phyloP scores from a whole-genome alignment of 805 yeast genomes.

The Ogataea nitratoaversa region DNA sequence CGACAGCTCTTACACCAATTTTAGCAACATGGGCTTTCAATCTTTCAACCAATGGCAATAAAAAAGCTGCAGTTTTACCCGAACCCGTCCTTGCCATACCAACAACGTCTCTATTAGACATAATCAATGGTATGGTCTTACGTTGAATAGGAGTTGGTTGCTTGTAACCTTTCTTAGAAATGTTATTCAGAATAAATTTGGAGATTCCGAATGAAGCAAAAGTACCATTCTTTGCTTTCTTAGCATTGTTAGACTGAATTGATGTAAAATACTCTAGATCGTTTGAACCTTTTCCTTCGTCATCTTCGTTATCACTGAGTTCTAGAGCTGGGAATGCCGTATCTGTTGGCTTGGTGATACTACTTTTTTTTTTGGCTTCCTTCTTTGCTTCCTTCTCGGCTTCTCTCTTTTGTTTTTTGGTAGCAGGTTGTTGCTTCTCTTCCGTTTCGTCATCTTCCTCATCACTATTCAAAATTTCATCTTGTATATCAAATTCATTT shows the following conservation, averaged over 20 bases:
- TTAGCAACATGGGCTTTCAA: constrained; percentile 79
- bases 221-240: constrained; percentile 70
- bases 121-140: constrained; percentile 85
- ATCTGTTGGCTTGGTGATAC: constrained; percentile 8
- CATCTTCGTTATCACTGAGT: constrained; percentile 39
- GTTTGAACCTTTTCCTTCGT: constrained; percentile 35
- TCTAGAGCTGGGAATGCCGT: constrained; percentile 38
- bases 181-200: constrained; percentile 61
- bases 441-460: constrained; percentile 41
- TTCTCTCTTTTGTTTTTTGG: constrained; percentile 7
- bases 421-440: constrained; percentile 3
- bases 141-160: constrained; percentile 98
- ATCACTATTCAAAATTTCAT: constrained; percentile 47
- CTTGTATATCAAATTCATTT: constrained; percentile 37
- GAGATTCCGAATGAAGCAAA: constrained; percentile 90
- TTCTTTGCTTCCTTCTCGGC: constrained; percentile 31
- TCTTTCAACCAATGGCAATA: constrained; percentile 83
- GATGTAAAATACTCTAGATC: constrained; percentile 33
- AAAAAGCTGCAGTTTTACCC: constrained; percentile 97
- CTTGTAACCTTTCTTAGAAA: constrained; percentile 79
- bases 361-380: constrained; percentile 12
- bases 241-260: constrained; percentile 32
- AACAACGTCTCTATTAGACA: constrained; percentile 88
- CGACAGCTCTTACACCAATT: constrained; percentile 84
- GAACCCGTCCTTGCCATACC: constrained; percentile 99